Conservation (phyloP, 306 rosid species). For the Prunus mongolica region DNA sequence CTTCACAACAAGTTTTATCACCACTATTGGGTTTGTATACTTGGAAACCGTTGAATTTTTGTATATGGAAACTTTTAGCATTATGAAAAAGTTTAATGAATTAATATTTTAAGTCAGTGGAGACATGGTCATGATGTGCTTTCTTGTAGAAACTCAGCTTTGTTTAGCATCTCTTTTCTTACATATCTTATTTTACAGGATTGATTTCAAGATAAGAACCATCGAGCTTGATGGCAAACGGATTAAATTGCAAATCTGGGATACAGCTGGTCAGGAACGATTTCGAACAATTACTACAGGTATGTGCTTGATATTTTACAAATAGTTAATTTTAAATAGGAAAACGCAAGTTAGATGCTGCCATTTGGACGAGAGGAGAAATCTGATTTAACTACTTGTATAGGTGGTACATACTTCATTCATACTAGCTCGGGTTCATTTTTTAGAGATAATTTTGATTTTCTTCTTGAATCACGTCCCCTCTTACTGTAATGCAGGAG, state of each 20-base stretch:
- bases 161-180: constrained; percentile 4
- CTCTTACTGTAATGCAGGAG: background rate
- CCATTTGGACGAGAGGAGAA: background rate
- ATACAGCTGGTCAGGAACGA: constrained; percentile 88
- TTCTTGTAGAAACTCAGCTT: background rate
- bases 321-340: background rate
- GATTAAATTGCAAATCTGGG: constrained; percentile 83
- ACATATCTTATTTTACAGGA: constrained; percentile 36
- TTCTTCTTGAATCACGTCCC: constrained; percentile 11
- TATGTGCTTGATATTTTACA: constrained; percentile 20
- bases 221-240: constrained; percentile 79
- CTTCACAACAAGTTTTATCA: constrained; percentile 76
- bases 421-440: background rate
- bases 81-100: background rate
- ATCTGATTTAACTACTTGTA: background rate
- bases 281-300: constrained; percentile 87
- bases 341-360: background rate
- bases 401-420: background rate
- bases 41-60: constrained; percentile 4
- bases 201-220: constrained; percentile 89
- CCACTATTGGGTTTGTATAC: constrained; percentile 76
- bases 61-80: constrained; percentile 8
- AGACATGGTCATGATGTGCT: background rate
- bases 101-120: background rate
- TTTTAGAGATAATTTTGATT: constrained; percentile 1